These are phyloP conservation scores for Termitomyces sp. DNA, from an alignment of 768 basidiomycete genomes.

Conservation along the genomic window DNA sequence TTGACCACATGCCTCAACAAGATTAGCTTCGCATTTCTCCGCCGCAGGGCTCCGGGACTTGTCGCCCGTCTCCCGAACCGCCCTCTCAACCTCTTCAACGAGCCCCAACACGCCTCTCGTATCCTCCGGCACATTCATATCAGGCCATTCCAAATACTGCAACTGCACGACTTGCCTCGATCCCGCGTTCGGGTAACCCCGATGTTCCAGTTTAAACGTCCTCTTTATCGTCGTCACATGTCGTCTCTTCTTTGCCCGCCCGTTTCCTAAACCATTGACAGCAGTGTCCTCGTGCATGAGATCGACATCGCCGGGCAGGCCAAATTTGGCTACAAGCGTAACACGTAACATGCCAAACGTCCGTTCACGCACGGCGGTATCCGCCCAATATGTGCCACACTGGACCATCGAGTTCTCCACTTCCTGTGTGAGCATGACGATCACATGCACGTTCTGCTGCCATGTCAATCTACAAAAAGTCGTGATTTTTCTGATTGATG, in stretches of 20 bases:
- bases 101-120: slow-evolving; percentile 70
- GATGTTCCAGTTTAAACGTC: slow-evolving; percentile 64
- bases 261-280: too few species aligned
- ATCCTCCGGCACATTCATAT: slow-evolving; percentile 90
- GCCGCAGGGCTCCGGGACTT: slow-evolving; percentile 5
- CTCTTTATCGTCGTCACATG: slow-evolving; percentile 40
- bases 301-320: slow-evolving; percentile 14
- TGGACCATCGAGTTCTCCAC: slow-evolving; percentile 85
- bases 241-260: neutral
- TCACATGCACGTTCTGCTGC: slow-evolving; percentile 92
- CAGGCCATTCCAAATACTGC: slow-evolving; percentile 95
- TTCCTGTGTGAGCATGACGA: slow-evolving; percentile 95
- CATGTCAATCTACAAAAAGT: slow-evolving; percentile 62
- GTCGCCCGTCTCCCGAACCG: slow-evolving; percentile 27
- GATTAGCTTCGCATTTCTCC: neutral
- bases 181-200: slow-evolving; percentile 49
- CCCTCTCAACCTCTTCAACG: slow-evolving; percentile 61
- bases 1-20: slow-evolving; percentile 7
- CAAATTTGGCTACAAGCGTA: slow-evolving; percentile 33
- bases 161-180: slow-evolving; percentile 76
- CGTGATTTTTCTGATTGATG: too few species aligned
- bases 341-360: slow-evolving; percentile 70
- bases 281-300: slow-evolving; percentile 4
- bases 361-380: slow-evolving; percentile 14
- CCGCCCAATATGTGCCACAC: slow-evolving; percentile 87